Evolutionary conservation across 2,329 filamentous ascomycete species (phyloP).

Genomic region (Calonectria crousiana): DNA sequence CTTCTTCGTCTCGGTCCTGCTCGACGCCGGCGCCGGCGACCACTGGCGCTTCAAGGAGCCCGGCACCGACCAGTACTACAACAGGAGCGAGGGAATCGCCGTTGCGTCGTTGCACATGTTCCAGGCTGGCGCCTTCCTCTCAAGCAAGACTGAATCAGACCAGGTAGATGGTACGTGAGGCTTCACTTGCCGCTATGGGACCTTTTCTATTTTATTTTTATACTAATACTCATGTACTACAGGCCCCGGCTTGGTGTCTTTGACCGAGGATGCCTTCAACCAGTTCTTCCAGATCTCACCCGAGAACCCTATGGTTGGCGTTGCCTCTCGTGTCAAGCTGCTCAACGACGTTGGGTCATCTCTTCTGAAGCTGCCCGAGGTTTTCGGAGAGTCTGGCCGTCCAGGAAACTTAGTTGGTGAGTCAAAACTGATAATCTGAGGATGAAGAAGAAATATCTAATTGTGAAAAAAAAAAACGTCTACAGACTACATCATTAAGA

Average conservation of each 20-base stretch:
- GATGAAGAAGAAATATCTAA: neutral
- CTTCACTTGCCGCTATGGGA: too few species aligned
- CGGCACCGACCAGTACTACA: slow-evolving; percentile 48
- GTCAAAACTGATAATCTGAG: slow-evolving; percentile 11
- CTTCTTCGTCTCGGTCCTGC: slow-evolving; percentile 71
- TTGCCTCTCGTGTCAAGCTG: slow-evolving; percentile 56
- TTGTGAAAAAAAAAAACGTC: neutral
- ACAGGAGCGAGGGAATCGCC: slow-evolving; percentile 64
- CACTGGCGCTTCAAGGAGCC: slow-evolving; percentile 61
- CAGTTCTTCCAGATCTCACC: slow-evolving; percentile 58
- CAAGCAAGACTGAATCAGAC: slow-evolving; percentile 18
- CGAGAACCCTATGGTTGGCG: slow-evolving; percentile 60
- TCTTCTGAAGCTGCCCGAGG: slow-evolving; percentile 49
- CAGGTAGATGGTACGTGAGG: slow-evolving; percentile 51
- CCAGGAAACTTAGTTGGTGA: slow-evolving; percentile 63
- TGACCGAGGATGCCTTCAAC: slow-evolving; percentile 50
- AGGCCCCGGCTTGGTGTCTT: slow-evolving; percentile 50
- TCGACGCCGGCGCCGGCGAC: slow-evolving; percentile 68
- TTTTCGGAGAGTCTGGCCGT: slow-evolving; percentile 57
- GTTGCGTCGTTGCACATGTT: slow-evolving; percentile 66
- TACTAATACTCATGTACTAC: too few species aligned
- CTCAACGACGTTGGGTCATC: slow-evolving; percentile 58
- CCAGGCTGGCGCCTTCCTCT: slow-evolving; percentile 53
- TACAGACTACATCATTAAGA: slow-evolving; percentile 55
- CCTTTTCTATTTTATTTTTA: neutral